Evolutionary conservation across 1,284 basidiomycete genomes (phyloP), one percentile per base, ranked within the genome.

Genomic region (Cryptococcus sp.): DNA sequence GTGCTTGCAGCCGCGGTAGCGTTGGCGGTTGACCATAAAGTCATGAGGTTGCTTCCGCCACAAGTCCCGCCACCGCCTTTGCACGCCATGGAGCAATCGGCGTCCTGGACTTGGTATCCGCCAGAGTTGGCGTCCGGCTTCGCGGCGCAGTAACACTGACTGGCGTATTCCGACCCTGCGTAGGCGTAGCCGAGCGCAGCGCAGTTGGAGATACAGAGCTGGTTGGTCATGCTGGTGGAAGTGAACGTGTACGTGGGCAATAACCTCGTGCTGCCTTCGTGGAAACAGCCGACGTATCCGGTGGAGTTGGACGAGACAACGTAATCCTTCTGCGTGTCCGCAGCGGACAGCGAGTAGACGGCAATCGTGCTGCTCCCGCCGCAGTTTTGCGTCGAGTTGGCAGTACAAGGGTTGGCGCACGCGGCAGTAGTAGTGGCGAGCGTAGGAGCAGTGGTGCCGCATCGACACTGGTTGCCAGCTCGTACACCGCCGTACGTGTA

Each of bases 381-480:
- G 53, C 62, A 64, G 45, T 49, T 59, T 39, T 64, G 54, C 16
- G 46, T 64, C 16, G 53, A 48, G 56, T 59, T 51, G 50, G 50
- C 59, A 23, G 48, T 38, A 59, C 67, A 69, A 47, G 64, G 49
- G 53, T 54, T 61, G 48, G 44, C 54, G 52, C 66, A 66, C 5
- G 62, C 50, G 20, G 62, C 45, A 22, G 53, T 50, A 38, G 57
- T 58, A 45, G 60, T 59, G 19, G 54, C 53, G 16, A 55, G 42
- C 4, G 49, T 25, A 19, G 60, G 65, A 2, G 59, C 52, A 19
- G 54, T 50, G 54, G 59, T 64, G n/a, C 62, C 67, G 49, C 70
- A 72, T 46, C 57, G 56, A 50, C 70, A 71, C 13, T 54, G 54
- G 46, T 61, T 62, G 13, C 70, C 70, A 46, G 59, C 54, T 47